Evolutionary conservation across 805 yeast genomes (phyloP).

Genomic region (Komagataella mondaviorum): DNA sequence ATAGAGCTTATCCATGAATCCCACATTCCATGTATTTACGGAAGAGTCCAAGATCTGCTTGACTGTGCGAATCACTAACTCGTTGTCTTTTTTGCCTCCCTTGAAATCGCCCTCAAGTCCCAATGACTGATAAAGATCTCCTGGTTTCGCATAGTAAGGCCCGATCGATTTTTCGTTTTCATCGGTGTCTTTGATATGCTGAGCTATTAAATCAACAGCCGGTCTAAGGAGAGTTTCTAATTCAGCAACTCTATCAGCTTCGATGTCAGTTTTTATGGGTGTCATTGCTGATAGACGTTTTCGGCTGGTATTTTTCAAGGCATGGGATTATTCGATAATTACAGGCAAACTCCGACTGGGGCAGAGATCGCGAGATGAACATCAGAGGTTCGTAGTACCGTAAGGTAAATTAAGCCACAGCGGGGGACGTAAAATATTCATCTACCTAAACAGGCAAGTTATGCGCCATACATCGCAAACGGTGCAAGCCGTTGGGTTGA

Average conservation of each 20-base stretch:
- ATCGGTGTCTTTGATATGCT: conserved; percentile 33
- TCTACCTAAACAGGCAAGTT: too few relatives aligned
- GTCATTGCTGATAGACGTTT: not conserved
- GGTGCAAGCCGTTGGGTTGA: too few relatives aligned
- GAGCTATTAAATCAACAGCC: conserved; percentile 36
- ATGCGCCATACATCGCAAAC: too few relatives aligned
- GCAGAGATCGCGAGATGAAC: not conserved
- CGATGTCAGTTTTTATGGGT: conserved; percentile 21
- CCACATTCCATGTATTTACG: conserved; percentile 79
- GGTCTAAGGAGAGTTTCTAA: conserved; percentile 37
- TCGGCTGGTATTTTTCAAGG: not conserved
- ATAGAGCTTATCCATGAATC: conserved; percentile 71
- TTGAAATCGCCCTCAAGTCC: conserved; percentile 9
- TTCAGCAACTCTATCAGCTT: conserved; percentile 38
- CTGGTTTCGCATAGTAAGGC: conserved; percentile 32
- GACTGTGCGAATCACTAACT: conserved; percentile 10
- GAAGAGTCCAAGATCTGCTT: conserved; percentile 41
- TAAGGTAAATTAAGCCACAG: not conserved
- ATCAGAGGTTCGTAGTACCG: not conserved
- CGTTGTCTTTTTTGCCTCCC: conserved; percentile 12
- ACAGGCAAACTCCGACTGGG: not conserved
- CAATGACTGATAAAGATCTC: conserved; percentile 23
- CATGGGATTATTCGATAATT: not conserved
- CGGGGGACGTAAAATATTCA: not conserved
- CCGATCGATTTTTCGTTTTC: conserved; percentile 38